A percentile compares a stretch with the other conserved stretches of the same genome.
Evolutionary conservation across 2,329 filamentous ascomycete genomes (phyloP).

Genomic region (Catunica adiposa): DNA sequence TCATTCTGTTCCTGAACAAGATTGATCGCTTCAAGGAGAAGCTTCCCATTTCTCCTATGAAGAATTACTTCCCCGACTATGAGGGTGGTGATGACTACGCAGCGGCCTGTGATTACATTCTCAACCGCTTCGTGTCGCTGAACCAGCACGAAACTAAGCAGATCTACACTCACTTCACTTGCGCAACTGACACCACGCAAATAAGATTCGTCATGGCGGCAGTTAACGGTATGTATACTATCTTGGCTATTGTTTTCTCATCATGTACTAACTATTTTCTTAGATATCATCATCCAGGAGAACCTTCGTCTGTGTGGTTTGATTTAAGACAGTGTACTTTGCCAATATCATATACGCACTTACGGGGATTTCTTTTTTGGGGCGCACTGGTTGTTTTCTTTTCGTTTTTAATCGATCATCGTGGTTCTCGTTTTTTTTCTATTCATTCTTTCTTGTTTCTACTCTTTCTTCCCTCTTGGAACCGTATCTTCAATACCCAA

Average conservation of each 20-base stretch:
- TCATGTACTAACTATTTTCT: constrained; percentile 26
- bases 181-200: constrained; percentile 95
- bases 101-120: constrained; percentile 93
- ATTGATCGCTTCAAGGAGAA: constrained; percentile 82
- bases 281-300: constrained; percentile 99
- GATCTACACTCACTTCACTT: constrained; percentile 99
- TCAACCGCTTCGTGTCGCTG: constrained; percentile 93
- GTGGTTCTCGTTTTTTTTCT: constrained; percentile 14
- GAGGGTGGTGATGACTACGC: constrained; percentile 93
- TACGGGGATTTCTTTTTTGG: constrained; percentile 12
- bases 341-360: constrained; percentile 17
- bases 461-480: constrained; percentile 18
- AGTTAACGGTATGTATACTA: constrained; percentile 62
- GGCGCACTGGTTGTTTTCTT: constrained; percentile 15
- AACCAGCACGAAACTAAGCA: constrained; percentile 99
- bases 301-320: constrained; percentile 93
- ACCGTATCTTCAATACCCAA: not conserved
- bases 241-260: constrained; percentile 2
- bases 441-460: constrained; percentile 18
- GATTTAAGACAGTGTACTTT: constrained; percentile 48
- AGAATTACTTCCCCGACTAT: constrained; percentile 79
- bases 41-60: constrained; percentile 65
- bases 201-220: constrained; percentile 99
- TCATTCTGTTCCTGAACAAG: constrained; percentile 82
- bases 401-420: constrained; percentile 16